These are phyloP conservation scores for Lignosus rhinocerotis DNA, from an alignment of 1,284 basidiomycete genomes.

Conservation along the genomic window DNA sequence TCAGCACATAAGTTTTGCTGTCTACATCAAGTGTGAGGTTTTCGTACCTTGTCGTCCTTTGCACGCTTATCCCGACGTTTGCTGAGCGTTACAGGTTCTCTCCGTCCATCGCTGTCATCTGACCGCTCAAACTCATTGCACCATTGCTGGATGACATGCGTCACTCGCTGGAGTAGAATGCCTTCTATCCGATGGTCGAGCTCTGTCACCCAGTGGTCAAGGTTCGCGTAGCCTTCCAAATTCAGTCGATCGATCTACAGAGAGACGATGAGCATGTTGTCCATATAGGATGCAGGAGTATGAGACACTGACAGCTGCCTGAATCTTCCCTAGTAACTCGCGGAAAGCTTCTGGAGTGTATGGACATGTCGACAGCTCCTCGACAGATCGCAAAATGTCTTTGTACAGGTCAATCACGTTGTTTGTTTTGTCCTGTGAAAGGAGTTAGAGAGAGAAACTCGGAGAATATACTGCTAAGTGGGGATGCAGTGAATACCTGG, in stretches of 20 bases:
- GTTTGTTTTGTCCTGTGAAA: conserved; percentile 85
- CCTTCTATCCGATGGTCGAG: conserved; percentile 87
- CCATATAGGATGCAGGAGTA: not conserved
- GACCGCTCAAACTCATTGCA: conserved; percentile 80
- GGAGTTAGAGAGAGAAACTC: not conserved
- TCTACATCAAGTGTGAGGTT: not conserved
- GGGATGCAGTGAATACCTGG: conserved; percentile 50
- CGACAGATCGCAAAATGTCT: conserved; percentile 82
- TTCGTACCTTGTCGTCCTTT: conserved; percentile 72
- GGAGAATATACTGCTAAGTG: not conserved
- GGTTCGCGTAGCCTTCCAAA: conserved; percentile 94
- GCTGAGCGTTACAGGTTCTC: conserved; percentile 57
- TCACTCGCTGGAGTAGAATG: conserved; percentile 79
- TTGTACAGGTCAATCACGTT: conserved; percentile 90
- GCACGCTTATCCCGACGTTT: conserved; percentile 68
- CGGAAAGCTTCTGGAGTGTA: conserved; percentile 85
- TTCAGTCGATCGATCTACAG: conserved; percentile 89
- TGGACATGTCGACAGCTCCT: conserved; percentile 85
- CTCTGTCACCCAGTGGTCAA: conserved; percentile 94
- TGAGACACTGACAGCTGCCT: conserved; percentile 69
- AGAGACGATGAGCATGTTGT: not conserved
- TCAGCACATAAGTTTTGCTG: not conserved
- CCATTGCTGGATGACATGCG: conserved; percentile 84
- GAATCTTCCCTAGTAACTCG: conserved; percentile 77
- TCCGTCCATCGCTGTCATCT: conserved; percentile 63